phyloP scores from a whole-genome alignment of 78 protist species.

The Tieghemostelium lacteum region DNA sequence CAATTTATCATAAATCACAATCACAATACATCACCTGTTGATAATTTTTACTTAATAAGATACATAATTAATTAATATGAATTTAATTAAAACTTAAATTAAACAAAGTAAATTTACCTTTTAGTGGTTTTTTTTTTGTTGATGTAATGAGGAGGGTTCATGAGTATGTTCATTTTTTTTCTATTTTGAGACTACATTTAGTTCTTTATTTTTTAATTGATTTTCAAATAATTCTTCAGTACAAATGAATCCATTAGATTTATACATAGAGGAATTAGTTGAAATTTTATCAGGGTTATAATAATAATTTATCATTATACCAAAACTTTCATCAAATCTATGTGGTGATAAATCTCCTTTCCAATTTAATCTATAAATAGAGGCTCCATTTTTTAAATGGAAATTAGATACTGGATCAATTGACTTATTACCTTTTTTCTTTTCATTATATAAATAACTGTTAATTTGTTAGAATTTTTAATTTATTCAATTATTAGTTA shows the following conservation, averaged over 20 bases:
- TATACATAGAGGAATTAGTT: slow-evolving; percentile 9
- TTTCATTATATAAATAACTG: slow-evolving; percentile 41
- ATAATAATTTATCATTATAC: slow-evolving; percentile 57
- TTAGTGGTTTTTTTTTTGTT: too few species aligned
- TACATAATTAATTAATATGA: too few species aligned
- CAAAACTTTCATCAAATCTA: slow-evolving; percentile 50
- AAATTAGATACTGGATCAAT: slow-evolving; percentile 74
- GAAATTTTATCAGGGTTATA: neutral
- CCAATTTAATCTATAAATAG: slow-evolving; percentile 71
- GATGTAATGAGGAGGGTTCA: too few species aligned
- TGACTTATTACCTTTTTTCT: slow-evolving; percentile 33
- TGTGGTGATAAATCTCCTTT: slow-evolving; percentile 37
- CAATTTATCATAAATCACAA: too few species aligned
- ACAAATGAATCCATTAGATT: slow-evolving; percentile 17
- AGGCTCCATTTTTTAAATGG: slow-evolving; percentile 75
- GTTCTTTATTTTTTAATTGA: too few species aligned
- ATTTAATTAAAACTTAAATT: too few species aligned
- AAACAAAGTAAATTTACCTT: too few species aligned
- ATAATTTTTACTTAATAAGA: too few species aligned
- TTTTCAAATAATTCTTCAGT: too few species aligned
- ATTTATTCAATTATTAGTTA: neutral
- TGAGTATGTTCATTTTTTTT: too few species aligned
- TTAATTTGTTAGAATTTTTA: neutral
- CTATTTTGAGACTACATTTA: too few species aligned
- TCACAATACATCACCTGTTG: too few species aligned